Percentiles rank a stretch among this genome's conserved stretches.
Conservation (phyloP, 2,329 filamentous ascomycete genomes). For the Fonsecaea erecta region DNA sequence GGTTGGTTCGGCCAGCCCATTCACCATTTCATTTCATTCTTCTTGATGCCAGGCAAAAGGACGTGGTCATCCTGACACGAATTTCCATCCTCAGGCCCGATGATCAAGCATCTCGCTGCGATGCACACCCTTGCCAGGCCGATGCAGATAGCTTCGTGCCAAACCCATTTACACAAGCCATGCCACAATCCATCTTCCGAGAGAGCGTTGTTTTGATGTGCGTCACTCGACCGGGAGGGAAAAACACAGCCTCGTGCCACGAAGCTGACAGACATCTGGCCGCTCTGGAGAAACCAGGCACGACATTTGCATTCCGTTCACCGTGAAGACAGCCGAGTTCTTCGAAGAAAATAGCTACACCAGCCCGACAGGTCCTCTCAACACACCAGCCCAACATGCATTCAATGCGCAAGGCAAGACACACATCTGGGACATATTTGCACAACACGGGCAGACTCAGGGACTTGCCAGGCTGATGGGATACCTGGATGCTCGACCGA, state of each 20-base stretch:
- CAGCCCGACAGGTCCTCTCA: slow-evolving; percentile 16
- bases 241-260: background rate
- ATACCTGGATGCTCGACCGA: slow-evolving; percentile 40
- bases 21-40: background rate
- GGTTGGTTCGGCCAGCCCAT: slow-evolving; percentile 10
- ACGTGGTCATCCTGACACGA: slow-evolving; percentile 9
- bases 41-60: background rate
- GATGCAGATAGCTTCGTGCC: slow-evolving; percentile 36
- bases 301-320: slow-evolving; percentile 18
- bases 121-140: slow-evolving; percentile 30
- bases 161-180: slow-evolving; percentile 32
- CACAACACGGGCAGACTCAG: slow-evolving; percentile 26
- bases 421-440: slow-evolving; percentile 34
- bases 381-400: slow-evolving; percentile 35
- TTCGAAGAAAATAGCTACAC: slow-evolving; percentile 25
- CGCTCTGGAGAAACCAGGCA: slow-evolving; percentile 5
- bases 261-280: slow-evolving; percentile 20
- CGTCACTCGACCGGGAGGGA: background rate
- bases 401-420: slow-evolving; percentile 25
- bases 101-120: slow-evolving; percentile 33
- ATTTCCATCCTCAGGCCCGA: slow-evolving; percentile 25
- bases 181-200: slow-evolving; percentile 34
- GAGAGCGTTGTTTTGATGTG: slow-evolving; percentile 28
- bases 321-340: slow-evolving; percentile 32
- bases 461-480: slow-evolving; percentile 36